phyloP scores from a whole-genome alignment of 805 yeast genomes.

The Crinitomyces ghanaensis region DNA sequence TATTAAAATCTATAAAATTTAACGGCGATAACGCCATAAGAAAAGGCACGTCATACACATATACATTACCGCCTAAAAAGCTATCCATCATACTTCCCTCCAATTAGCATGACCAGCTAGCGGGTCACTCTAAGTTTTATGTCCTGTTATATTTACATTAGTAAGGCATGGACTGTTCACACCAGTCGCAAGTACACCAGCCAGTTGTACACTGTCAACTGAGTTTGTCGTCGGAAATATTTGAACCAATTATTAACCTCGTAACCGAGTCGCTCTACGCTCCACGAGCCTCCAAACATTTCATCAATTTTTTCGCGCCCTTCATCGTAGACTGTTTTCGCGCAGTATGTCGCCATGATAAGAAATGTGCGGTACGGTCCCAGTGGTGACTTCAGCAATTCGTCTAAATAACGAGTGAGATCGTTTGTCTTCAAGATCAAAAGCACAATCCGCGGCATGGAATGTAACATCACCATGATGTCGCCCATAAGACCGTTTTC shows the following conservation, averaged over 20 bases:
- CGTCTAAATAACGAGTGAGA: slow-evolving; percentile 81
- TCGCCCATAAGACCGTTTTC: slow-evolving; percentile 55
- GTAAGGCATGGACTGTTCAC: too few species aligned
- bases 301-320: slow-evolving; percentile 32
- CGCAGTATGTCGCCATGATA: slow-evolving; percentile 85
- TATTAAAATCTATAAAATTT: too few species aligned
- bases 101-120: too few species aligned
- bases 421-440: slow-evolving; percentile 90
- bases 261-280: slow-evolving; percentile 15
- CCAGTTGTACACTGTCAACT: slow-evolving; percentile 29
- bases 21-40: too few species aligned
- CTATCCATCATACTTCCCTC: too few species aligned
- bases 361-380: slow-evolving; percentile 83
- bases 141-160: too few species aligned
- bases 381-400: slow-evolving; percentile 63
- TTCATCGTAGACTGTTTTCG: slow-evolving; percentile 65
- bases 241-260: slow-evolving; percentile 24
- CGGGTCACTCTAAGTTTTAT: too few species aligned
- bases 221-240: slow-evolving; percentile 24
- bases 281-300: slow-evolving; percentile 12
- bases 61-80: too few species aligned
- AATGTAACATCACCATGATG: slow-evolving; percentile 66
- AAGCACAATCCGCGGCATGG: slow-evolving; percentile 76
- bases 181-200: too few species aligned
- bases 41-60: too few species aligned